Evolutionary conservation across 306 rosid genomes (phyloP).

Genomic region (Arachis stenosperma): DNA sequence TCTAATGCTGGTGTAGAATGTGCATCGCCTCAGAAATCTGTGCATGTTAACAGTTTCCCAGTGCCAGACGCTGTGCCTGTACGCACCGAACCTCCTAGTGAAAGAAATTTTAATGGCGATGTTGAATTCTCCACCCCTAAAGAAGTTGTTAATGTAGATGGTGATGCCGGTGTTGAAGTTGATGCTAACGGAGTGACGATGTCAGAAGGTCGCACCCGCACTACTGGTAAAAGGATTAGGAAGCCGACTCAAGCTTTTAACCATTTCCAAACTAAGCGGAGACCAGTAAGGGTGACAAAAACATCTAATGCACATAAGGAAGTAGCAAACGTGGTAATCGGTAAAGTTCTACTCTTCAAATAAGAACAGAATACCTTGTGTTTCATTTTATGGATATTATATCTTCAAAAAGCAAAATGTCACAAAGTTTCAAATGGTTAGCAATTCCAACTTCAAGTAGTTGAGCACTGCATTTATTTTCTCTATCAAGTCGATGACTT

Average conservation of each 20-base stretch:
- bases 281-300: constrained; percentile 39
- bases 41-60: not conserved
- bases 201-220: not conserved
- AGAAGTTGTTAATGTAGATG: not conserved
- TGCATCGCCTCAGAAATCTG: constrained; percentile 40
- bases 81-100: constrained; percentile 33
- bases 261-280: constrained; percentile 26
- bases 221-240: constrained; percentile 22
- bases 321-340: constrained; percentile 34
- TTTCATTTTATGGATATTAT: constrained; percentile 13
- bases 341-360: constrained; percentile 37
- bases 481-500: too few relatives aligned
- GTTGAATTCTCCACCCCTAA: constrained; percentile 31
- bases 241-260: constrained; percentile 26
- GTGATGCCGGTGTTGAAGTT: not conserved
- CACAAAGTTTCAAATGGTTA: not conserved
- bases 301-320: not conserved
- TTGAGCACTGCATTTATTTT: too few relatives aligned
- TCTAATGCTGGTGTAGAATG: constrained; percentile 41
- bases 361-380: not conserved
- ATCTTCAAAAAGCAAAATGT: constrained; percentile 14
- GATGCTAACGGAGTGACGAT: not conserved
- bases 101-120: constrained; percentile 6
- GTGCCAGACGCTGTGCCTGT: constrained; percentile 37
- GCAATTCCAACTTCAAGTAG: not conserved